Evolutionary conservation across 2,329 filamentous ascomycete genomes (phyloP).

Genomic region (Fusarium sp.): DNA sequence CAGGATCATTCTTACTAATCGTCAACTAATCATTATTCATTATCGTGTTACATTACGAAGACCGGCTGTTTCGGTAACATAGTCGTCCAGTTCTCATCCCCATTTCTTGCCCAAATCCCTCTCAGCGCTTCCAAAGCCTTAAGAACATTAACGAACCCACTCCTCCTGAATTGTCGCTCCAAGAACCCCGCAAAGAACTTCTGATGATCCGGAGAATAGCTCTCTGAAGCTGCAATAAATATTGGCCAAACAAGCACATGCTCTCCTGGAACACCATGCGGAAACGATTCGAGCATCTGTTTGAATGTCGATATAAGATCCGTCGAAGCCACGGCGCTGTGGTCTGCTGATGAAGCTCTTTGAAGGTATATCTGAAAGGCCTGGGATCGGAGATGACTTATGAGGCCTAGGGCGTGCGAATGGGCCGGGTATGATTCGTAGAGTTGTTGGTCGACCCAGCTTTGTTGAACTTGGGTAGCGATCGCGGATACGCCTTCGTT

Average conservation of each 20-base stretch:
- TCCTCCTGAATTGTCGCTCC: slow-evolving; percentile 33
- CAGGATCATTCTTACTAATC: background rate
- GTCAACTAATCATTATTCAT: background rate
- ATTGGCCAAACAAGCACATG: slow-evolving; percentile 48
- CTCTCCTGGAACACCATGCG: slow-evolving; percentile 33
- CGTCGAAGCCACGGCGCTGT: slow-evolving; percentile 77
- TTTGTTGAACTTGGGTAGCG: slow-evolving; percentile 23
- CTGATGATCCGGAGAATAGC: slow-evolving; percentile 37
- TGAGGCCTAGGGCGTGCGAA: slow-evolving; percentile 10
- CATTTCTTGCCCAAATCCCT: slow-evolving; percentile 37
- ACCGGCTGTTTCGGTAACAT: slow-evolving; percentile 41
- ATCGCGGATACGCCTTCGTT: slow-evolving; percentile 39
- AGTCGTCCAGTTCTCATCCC: slow-evolving; percentile 39
- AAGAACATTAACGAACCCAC: slow-evolving; percentile 44
- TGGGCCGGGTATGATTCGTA: slow-evolving; percentile 47
- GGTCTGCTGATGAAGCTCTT: slow-evolving; percentile 11
- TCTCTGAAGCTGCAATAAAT: slow-evolving; percentile 47
- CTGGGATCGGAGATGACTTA: slow-evolving; percentile 29
- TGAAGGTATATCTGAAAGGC: slow-evolving; percentile 35
- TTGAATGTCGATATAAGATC: slow-evolving; percentile 40
- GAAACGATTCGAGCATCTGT: slow-evolving; percentile 40
- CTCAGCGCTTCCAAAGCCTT: slow-evolving; percentile 42
- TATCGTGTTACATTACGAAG: slow-evolving; percentile 44
- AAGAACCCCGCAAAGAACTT: slow-evolving; percentile 39
- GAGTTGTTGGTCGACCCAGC: slow-evolving; percentile 68